A percentile compares a stretch with the other conserved stretches of the same genome.
Conservation (phyloP, 805 yeast species). For the Ogataea pilisensis region DNA sequence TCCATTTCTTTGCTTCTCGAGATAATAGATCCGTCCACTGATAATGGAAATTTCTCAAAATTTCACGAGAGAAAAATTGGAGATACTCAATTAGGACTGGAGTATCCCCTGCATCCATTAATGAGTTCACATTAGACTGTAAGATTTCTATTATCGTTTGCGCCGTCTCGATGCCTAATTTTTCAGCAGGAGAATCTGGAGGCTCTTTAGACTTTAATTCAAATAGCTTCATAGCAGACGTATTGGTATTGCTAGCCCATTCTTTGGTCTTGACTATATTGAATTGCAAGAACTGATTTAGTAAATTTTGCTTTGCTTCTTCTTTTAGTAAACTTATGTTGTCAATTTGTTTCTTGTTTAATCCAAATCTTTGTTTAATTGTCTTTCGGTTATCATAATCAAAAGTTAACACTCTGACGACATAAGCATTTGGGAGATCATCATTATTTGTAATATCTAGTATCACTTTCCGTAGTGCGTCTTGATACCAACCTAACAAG, state of each 20-base stretch:
- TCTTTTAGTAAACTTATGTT: constrained; percentile 50
- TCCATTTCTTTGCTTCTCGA: constrained; percentile 17
- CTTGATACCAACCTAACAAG: constrained; percentile 63
- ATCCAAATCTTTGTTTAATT: constrained; percentile 46
- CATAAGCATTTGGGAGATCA: constrained; percentile 67
- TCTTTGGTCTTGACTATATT: constrained; percentile 72
- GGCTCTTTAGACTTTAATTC: constrained; percentile 68
- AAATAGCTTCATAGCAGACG: constrained; percentile 45
- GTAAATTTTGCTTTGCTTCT: constrained; percentile 63
- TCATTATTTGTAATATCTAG: constrained; percentile 48
- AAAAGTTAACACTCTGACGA: constrained; percentile 70
- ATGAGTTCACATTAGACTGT: constrained; percentile 29
- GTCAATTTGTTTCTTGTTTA: constrained; percentile 42
- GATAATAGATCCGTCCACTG: constrained; percentile 19
- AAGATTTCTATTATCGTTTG: constrained; percentile 23
- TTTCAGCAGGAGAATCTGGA: constrained; percentile 22
- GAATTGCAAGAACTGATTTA: constrained; percentile 74
- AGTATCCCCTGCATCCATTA: constrained; percentile 35
- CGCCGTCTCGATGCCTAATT: constrained; percentile 28
- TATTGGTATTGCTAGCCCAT: constrained; percentile 63
- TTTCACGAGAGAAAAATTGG: constrained; percentile 19
- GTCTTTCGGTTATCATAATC: constrained; percentile 63
- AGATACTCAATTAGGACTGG: constrained; percentile 25
- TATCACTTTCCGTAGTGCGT: constrained; percentile 56
- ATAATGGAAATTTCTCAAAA: constrained; percentile 19